These are phyloP conservation scores for Komagataea norvegica DNA, from an alignment of 1,139 yeast species.

Conservation along the genomic window DNA sequence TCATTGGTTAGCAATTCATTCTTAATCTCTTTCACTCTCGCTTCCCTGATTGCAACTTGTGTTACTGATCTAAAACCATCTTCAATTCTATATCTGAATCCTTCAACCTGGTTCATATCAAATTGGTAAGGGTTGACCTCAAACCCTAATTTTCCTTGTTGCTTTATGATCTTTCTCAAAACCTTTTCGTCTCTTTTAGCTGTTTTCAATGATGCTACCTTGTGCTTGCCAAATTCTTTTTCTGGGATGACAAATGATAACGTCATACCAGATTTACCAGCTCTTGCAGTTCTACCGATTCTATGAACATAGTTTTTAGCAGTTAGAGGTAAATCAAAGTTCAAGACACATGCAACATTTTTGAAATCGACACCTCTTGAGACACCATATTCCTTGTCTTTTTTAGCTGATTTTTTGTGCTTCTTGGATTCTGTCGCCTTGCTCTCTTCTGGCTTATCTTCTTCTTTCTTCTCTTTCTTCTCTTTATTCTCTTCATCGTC, in stretches of 20 bases:
- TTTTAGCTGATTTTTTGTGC: slow-evolving; percentile 34
- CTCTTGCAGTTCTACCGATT: slow-evolving; percentile 97
- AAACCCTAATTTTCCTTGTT: slow-evolving; percentile 70
- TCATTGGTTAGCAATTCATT: slow-evolving; percentile 85
- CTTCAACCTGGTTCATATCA: slow-evolving; percentile 89
- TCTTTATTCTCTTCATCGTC: slow-evolving; percentile 30
- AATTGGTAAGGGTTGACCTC: slow-evolving; percentile 82
- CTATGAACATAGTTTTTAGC: slow-evolving; percentile 91
- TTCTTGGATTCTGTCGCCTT: slow-evolving; percentile 25
- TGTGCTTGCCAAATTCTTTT: slow-evolving; percentile 86
- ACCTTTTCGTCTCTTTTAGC: slow-evolving; percentile 87
- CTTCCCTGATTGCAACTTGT: slow-evolving; percentile 84
- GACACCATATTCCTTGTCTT: slow-evolving; percentile 82
- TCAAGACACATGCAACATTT: slow-evolving; percentile 93
- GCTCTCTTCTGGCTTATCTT: slow-evolving; percentile 5
- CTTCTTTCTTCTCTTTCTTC: slow-evolving; percentile 15
- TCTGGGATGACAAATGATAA: slow-evolving; percentile 85
- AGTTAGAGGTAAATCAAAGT: slow-evolving; percentile 90
- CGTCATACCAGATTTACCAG: slow-evolving; percentile 93
- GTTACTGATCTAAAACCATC: slow-evolving; percentile 97
- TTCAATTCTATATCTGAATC: slow-evolving; percentile 94
- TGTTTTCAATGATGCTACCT: slow-evolving; percentile 63
- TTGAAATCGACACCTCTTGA: slow-evolving; percentile 96
- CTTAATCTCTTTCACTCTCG: slow-evolving; percentile 85
- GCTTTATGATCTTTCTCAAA: slow-evolving; percentile 67